A percentile compares a stretch with the other conserved stretches of the same genome.
Conservation (phyloP, 192 early-diverging fungal genomes). For the Entophlyctis luteolus region DNA sequence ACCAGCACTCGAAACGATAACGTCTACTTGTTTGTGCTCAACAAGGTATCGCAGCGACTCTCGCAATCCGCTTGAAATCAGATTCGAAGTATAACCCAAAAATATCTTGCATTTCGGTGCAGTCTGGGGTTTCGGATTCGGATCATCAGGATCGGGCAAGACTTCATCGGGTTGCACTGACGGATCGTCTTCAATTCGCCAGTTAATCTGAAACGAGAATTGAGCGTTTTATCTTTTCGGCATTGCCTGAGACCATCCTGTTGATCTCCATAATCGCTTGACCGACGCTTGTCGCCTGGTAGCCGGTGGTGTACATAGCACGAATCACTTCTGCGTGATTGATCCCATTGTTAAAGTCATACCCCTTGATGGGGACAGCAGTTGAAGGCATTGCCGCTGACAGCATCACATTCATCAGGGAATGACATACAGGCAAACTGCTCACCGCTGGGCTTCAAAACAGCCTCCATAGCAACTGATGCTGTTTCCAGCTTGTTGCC, state of each 20-base stretch:
- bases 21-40: conserved; percentile 77
- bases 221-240: not conserved
- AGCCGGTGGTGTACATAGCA: conserved; percentile 77
- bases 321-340: conserved; percentile 69
- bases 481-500: conserved; percentile 8
- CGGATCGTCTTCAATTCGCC: conserved; percentile 89
- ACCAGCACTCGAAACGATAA: conserved; percentile 88
- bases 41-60: conserved; percentile 88
- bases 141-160: conserved; percentile 32
- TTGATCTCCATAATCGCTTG: conserved; percentile 89
- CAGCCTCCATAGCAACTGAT: conserved; percentile 28
- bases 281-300: conserved; percentile 87
- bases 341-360: conserved; percentile 87
- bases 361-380: conserved; percentile 68
- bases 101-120: conserved; percentile 92
- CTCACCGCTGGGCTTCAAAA: conserved; percentile 25
- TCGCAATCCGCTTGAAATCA: conserved; percentile 90
- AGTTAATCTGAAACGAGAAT: conserved; percentile 43
- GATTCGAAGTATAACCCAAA: conserved; percentile 95
- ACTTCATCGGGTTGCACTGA: conserved; percentile 56
- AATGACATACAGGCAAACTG: not conserved
- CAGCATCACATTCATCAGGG: not conserved
- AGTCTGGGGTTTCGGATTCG: conserved; percentile 58
- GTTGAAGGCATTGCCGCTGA: conserved; percentile 69
- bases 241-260: conserved; percentile 65